Base-by-base conservation (phyloP, 345 rosid genomes). In the Melaleuca quinquenervia region DNA sequence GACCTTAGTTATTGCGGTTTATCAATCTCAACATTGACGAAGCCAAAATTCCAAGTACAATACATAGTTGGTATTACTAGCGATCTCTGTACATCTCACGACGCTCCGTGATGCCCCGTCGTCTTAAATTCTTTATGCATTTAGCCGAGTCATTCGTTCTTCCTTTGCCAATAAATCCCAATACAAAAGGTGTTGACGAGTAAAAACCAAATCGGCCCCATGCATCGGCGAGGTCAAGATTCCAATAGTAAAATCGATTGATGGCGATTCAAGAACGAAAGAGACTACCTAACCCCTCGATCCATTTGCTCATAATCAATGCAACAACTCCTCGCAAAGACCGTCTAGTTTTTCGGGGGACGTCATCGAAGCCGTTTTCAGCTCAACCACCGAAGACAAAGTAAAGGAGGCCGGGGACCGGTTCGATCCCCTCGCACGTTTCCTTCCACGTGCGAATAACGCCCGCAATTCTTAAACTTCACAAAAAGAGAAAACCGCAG, bases 201-300 rank as follows among this genome's bases (percentile, higher is more conserved):
- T 18, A 70, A 32, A 32, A 36, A 36, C 13, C 0, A 0, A 41
- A 18, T 18, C 2, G 2, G 48, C 8, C 26, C 11, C 1, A 0
- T 18, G 7, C 48, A n/a, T 58, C 13, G 0, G 6, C 48, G 36
- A 58, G 22, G 80, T 2, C 80, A 32, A 70, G 24, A 13, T 18
- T 70, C 7, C 18, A 70, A 2, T 8, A 70, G 48, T 3, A 70
- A 2, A 36, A 22, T 36, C 20, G 0, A 70, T 70, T 32, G 3
- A 6, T 36, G 48, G 80, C 1, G 7, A 9, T 70, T 18, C 21
- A 32, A 48, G 36, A 70, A 70, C 24, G 2, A 15, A 32, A 64
- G 32, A 32, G 48, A 3, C 1, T 36, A 70, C 80, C 80, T 18
- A 70, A 36, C 2, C 48, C 18, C 80, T 18, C 7, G 3, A 36